A percentile compares a stretch with the other conserved stretches of the same genome.
These are phyloP conservation scores for Nigrospora osmanthi DNA, from an alignment of 2,329 filamentous ascomycete species.

Conservation along the genomic window DNA sequence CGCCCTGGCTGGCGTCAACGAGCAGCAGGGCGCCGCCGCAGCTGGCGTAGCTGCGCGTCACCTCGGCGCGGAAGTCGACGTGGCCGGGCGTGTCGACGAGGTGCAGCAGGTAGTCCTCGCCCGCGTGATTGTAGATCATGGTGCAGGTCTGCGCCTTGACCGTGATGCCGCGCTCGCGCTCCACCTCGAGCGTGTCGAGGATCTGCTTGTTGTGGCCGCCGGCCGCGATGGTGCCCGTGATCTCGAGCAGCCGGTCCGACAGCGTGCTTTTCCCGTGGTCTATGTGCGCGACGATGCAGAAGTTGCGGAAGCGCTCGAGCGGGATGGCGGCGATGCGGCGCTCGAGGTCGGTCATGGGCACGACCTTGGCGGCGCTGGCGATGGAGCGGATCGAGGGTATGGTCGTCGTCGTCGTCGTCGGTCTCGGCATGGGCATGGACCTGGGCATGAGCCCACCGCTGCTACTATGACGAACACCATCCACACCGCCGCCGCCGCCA, in stretches of 20 bases:
- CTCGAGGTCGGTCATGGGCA: constrained; percentile 33
- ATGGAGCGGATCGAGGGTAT: too few species aligned
- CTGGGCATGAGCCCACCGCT: too few species aligned
- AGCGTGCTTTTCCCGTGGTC: constrained; percentile 98
- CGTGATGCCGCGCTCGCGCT: constrained; percentile 91
- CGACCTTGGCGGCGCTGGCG: too few species aligned
- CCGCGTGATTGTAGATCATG: constrained; percentile 87
- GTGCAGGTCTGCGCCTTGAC: constrained; percentile 98
- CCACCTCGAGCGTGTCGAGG: constrained; percentile 92
- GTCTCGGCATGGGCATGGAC: too few species aligned
- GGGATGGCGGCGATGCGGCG: constrained; percentile 65
- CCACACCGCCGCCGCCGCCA: too few species aligned
- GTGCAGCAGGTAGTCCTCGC: constrained; percentile 85
- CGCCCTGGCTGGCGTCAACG: constrained; percentile 91
- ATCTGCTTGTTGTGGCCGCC: constrained; percentile 86
- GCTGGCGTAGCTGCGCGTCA: constrained; percentile 90
- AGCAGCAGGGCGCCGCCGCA: constrained; percentile 89
- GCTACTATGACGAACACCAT: too few species aligned
- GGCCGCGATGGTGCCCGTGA: constrained; percentile 85
- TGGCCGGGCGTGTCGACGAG: constrained; percentile 95
- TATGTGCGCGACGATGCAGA: constrained; percentile 97
- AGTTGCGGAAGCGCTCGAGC: constrained; percentile 79
- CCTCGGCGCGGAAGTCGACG: constrained; percentile 95
- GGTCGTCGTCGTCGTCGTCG: too few species aligned
- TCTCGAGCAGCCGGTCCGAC: constrained; percentile 83